Evolutionary conservation across 1,284 basidiomycete species (phyloP), one percentile per base, ranked within the genome.

Genomic region (Cryptococcus deneoformans): DNA sequence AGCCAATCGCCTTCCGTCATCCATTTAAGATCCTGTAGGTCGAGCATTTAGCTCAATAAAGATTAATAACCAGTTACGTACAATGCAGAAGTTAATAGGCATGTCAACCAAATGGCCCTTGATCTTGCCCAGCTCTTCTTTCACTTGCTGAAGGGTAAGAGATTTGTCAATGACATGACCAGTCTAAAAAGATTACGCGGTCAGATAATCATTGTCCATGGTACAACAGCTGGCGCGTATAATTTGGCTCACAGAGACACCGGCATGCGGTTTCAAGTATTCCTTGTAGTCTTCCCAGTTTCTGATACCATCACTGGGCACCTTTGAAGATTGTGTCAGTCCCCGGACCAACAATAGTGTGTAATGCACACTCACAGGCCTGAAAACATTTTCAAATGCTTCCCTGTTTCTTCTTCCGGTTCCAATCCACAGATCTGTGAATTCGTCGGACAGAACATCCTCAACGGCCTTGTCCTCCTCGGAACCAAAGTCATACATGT

Each of bases 341-440:
- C 4, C 47, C 47, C 20, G n/a, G 20, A 3, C 6, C 43, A n/a
- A 44, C 3, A 4, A 29, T 29, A 29, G 3, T 44, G n/a, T 44
- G 6, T 34, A 47, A 47, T 47, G 38, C 12, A 52, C 34, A 61
- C 66, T 51, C 45, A 68, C 67, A 6, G 71, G 67, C 42, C 69
- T 57, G 64, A 78, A 76, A 36, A 77, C 65, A 58, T 66, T 69
- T 50, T 77, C 72, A 52, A 94, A 75, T 72, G 92, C 88, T 3
- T 86, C 86, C 51, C 90, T 82, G 75, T 96, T 95, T 73, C 76
- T 83, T 60, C 82, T 81, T 14, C 90, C 93, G 0, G 89, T 93
- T 43, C 80, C 80, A 52, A 81, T 83, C 86, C 88, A 88, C 3
- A 92, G 77, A 5, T 79, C 64, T 10, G 84, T 68, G 24, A 86